Base-by-base conservation (phyloP, 164 flowering plant species). In the Pachysandra terminalis region DNA sequence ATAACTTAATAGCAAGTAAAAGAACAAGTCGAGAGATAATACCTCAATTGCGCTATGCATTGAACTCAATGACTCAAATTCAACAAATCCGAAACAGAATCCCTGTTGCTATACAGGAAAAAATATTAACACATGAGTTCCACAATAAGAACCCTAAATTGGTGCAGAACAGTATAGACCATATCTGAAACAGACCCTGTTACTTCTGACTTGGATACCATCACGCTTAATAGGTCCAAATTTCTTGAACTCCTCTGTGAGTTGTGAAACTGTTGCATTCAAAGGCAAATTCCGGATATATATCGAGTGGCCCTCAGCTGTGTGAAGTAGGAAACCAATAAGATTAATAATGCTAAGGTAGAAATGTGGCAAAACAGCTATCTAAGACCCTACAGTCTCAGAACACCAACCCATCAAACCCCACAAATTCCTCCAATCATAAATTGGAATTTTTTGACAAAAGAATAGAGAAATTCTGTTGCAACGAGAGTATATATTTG, bases 181-280 rank as follows among this genome's bases (percentile, higher is more conserved):
- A n/a, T 68, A 65, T n/a, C 26, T 7, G 49, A 54, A 70, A 74
- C 74, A 40, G 4, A 93, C 99, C 97, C 82, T 86, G 53, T 80
- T 86, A 78, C 97, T 93, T 78, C 97, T 84, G 63, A 96, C 99
- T 93, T 93, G 99, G 67, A 96, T 78, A 24, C 99, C 99, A 57
- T 69, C 80, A 60, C 59, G 83, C 77, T 90, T 96, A 63, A 96
- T 89, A 19, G 85, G 81, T 27, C 99, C 99, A 83, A 88, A 96
- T 64, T 69, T 89, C 76, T 81, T 85, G 75, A 93, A 93, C 66
- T 73, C 96, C 48, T 69, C 75, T 71, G 84, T 90, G 56, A 93
- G 86, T 73, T 85, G 83, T 49, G 71, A 55, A 63, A 64, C 80
- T 0, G 85, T 80, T 27, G 73, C 77, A 64, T 69, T 74, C 61